Base-by-base conservation (phyloP, 371 early-diverging fungal genomes). In the Lichtheimia corymbifera region DNA sequence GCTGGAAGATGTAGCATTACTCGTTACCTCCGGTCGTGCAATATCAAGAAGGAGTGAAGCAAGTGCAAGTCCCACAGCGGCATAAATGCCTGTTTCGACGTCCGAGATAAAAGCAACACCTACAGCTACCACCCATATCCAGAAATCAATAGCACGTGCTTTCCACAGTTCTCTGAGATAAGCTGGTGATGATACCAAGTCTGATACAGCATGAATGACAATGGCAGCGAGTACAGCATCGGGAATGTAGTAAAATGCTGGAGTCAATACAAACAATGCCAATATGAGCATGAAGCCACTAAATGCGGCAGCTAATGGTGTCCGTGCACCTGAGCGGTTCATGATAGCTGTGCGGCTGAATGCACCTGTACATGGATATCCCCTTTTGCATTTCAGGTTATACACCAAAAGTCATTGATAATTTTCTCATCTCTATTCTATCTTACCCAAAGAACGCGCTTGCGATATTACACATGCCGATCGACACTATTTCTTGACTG, bases 211-310 rank as follows among this genome's bases (percentile, higher is more conserved):
- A 51, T 78, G 83, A 57, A 94, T 88, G 41, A 95, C 92, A 42
- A 95, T 83, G 0, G 93, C 91, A 17, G 92, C 80, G 4, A 95
- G 79, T 0, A 80, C 74, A 20, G 95, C 85, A 45, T 84, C 83
- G 2, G 95, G 93, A 28, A 96, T 91, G 62, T 85, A 94, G 73
- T 84, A 91, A 69, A 97, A 92, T 2, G 88, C 89, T 5, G 90
- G 89, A 1, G 94, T 92, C 50, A 95, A 72, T 27, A 84, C 74
- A 65, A 87, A 91, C 17, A 96, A 72, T 14, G 93, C 88, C 13
- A 93, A 61, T 0, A 93, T 67, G 4, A 96, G 92, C n/a, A 93
- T 77, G n/a, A 78, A 59, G 1, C 83, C 91, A 3, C 91, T 88
- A 67, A 92, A 83, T 20, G 92, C 66, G 25, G 91, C 91, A 2